Evolutionary conservation across 768 basidiomycete species (phyloP), one percentile per base, ranked within the genome.

Genomic region (Termitomyces sp.): DNA sequence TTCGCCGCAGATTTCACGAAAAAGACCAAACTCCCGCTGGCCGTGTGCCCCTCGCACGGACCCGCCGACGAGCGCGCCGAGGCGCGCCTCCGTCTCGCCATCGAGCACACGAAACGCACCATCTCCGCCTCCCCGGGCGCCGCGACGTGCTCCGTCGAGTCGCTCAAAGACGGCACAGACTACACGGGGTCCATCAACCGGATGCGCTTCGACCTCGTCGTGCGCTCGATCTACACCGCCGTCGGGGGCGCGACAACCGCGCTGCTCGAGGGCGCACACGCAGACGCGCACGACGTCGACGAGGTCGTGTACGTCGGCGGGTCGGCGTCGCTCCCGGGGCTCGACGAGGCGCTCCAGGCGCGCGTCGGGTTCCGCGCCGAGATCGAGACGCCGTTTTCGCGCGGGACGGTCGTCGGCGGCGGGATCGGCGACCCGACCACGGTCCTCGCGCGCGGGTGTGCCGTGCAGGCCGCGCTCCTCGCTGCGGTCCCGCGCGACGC

Each of bases 1-100:
- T 97, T 99, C 71, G 86, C 90, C 54, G 86, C 93, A 68, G 96
- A 99, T 62, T 99, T 99, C 72, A 91, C 90, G 51, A 98, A 98
- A 75, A 99, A 97, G 77, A 94, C 89, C 18, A 93, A 92, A 71
- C 81, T 82, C 24, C 75, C 86, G 0, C 77, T 97, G 44, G 73
- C 80, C 9, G 79, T 93, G 16, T 82, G 77, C 54, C 86, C 87
- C 1, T 74, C 87, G 6, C 75, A 77, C 3, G 76, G 83, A 22
- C 63, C 75, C 18, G 75, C 77, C 33, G 90, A 94, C 72, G 79
- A 84, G 65, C 90, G 97, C 24, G 92, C 95, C 0, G 88, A 93
- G 66, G 91, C 93, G n/a, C 96, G 95, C 68, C 84, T 99, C 28
- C 83, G 89, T 10, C 84, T 98, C 22, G 93, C 94, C 7, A 84